These are phyloP conservation scores for Solanum clarkiae DNA, from an alignment of 257 asterid genomes.

Conservation along the genomic window DNA sequence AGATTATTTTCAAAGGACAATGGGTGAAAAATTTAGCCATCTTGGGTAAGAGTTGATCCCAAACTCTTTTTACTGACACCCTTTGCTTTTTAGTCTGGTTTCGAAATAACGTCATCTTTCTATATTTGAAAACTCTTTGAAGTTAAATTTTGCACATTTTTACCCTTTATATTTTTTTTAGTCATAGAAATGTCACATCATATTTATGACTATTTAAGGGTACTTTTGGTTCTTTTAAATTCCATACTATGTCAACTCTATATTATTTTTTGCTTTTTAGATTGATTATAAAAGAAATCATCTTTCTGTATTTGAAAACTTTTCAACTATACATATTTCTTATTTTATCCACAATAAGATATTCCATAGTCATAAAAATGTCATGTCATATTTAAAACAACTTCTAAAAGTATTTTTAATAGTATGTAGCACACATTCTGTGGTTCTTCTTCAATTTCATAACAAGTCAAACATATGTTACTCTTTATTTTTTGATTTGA, in stretches of 20 bases:
- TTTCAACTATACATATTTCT: not conserved
- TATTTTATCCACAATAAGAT: not conserved
- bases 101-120: not conserved
- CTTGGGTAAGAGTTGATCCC: not conserved
- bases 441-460: too few species aligned
- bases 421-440: not conserved
- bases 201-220: not conserved
- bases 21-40: not conserved
- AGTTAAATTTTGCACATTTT: too few species aligned
- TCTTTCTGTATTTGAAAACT: not conserved
- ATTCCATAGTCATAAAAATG: not conserved
- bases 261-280: not conserved
- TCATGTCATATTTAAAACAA: not conserved
- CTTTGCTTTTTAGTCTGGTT: not conserved
- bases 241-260: accelerated
- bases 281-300: not conserved
- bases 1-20: not conserved
- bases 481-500: not conserved
- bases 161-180: not conserved
- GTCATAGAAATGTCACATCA: not conserved
- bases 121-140: not conserved
- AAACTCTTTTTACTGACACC: not conserved
- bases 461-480: not conserved
- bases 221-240: not conserved
- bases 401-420: not conserved